These are phyloP conservation scores for Diaporthe nobilis DNA, from an alignment of 2,329 filamentous ascomycete species.

Conservation along the genomic window DNA sequence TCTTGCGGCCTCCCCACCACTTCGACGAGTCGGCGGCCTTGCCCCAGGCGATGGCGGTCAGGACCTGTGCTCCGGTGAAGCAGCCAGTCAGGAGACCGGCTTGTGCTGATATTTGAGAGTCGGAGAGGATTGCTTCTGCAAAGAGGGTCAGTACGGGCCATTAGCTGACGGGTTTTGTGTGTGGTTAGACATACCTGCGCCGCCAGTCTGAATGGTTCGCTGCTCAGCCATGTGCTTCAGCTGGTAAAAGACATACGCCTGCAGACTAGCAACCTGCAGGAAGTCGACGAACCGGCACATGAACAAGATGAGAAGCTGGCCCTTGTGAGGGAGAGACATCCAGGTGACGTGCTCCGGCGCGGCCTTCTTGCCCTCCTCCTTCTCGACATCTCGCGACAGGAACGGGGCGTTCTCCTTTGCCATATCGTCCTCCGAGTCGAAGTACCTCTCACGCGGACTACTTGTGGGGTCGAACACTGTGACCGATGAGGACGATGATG, in stretches of 20 bases:
- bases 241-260: constrained; percentile 83
- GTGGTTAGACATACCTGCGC: constrained; percentile 28
- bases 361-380: constrained; percentile 32
- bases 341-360: constrained; percentile 67
- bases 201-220: constrained; percentile 30
- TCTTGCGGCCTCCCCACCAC: constrained; percentile 73
- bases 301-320: constrained; percentile 78
- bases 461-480: constrained; percentile 38
- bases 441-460: constrained; percentile 37
- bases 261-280: constrained; percentile 77
- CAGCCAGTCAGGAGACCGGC: constrained; percentile 79
- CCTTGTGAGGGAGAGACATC: constrained; percentile 78
- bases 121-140: constrained; percentile 60
- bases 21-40: constrained; percentile 70
- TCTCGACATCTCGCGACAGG: constrained; percentile 41
- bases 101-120: constrained; percentile 73
- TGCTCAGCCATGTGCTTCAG: constrained; percentile 71
- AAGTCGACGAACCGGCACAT: constrained; percentile 81
- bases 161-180: no score
- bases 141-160: not conserved
- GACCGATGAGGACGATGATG: constrained; percentile 39
- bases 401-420: constrained; percentile 39
- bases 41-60: constrained; percentile 82
- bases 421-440: constrained; percentile 38
- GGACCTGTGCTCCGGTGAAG: constrained; percentile 81